Evolutionary conservation across 1,139 yeast genomes (phyloP).

Genomic region (Sugiyamaella japonica): DNA sequence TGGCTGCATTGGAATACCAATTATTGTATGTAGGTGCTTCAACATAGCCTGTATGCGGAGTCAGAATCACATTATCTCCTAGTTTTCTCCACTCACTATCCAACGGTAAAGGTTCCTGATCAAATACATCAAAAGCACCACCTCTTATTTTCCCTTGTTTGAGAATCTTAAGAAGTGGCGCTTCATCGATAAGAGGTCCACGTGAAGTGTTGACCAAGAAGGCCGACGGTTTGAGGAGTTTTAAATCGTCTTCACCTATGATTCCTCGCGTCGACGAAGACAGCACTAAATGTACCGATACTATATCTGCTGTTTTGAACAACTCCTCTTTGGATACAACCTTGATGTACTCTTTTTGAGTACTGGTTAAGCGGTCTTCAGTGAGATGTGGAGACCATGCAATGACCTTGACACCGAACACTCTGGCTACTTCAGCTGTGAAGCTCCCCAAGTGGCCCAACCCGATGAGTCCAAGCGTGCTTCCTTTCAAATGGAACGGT

Average conservation of each 20-base stretch:
- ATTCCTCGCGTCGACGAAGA: conserved; percentile 22
- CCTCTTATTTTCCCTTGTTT: conserved; percentile 20
- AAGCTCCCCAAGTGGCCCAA: conserved; percentile 73
- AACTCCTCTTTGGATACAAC: conserved; percentile 58
- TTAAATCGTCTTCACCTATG: conserved; percentile 20
- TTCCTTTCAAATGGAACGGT: conserved; percentile 49
- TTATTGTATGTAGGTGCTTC: conserved; percentile 21
- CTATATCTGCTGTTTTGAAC: conserved; percentile 52
- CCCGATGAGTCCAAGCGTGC: conserved; percentile 63
- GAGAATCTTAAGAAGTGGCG: conserved; percentile 17
- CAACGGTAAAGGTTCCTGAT: conserved; percentile 56
- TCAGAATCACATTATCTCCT: conserved; percentile 21
- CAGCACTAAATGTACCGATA: conserved; percentile 48
- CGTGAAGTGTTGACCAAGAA: conserved; percentile 22
- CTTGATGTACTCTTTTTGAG: conserved; percentile 43
- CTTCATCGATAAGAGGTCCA: conserved; percentile 23
- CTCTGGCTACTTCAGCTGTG: conserved; percentile 56
- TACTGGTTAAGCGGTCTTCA: conserved; percentile 18
- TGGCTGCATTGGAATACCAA: conserved; percentile 18
- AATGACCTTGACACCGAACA: conserved; percentile 57
- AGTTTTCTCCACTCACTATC: conserved; percentile 24
- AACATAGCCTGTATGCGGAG: conserved; percentile 26
- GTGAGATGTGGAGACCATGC: conserved; percentile 49
- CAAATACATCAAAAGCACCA: conserved; percentile 62
- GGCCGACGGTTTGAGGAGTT: conserved; percentile 19